Evolutionary conservation across 2,329 filamentous ascomycete genomes (phyloP).

Genomic region (Beauveria australis): DNA sequence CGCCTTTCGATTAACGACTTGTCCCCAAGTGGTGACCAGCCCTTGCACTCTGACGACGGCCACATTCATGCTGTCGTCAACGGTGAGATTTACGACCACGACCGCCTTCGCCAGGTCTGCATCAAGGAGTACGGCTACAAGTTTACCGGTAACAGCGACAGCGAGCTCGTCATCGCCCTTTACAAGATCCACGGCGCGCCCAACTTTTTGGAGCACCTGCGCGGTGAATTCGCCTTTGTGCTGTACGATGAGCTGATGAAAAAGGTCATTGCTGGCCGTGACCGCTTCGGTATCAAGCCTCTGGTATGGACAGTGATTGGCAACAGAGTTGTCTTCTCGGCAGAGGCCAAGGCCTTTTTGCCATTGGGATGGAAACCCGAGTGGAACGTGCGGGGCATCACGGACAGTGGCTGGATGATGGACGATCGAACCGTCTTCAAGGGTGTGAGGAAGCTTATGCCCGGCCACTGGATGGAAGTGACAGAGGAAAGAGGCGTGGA

Average conservation of each 20-base stretch:
- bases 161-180: slow-evolving; percentile 44
- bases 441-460: slow-evolving; percentile 34
- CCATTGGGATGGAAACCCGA: slow-evolving; percentile 41
- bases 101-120: slow-evolving; percentile 30
- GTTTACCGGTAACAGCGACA: slow-evolving; percentile 40
- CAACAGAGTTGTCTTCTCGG: slow-evolving; percentile 36
- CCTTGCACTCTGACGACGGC: slow-evolving; percentile 27
- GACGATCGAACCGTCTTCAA: slow-evolving; percentile 42
- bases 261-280: slow-evolving; percentile 37
- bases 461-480: slow-evolving; percentile 35
- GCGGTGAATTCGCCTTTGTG: slow-evolving; percentile 9
- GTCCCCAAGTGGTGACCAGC: slow-evolving; percentile 36
- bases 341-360: slow-evolving; percentile 47
- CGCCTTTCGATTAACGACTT: slow-evolving; percentile 47
- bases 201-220: not conserved
- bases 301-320: slow-evolving; percentile 40
- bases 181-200: not conserved
- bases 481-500: slow-evolving; percentile 26
- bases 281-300: slow-evolving; percentile 51
- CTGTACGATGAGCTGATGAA: slow-evolving; percentile 30
- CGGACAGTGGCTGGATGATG: slow-evolving; percentile 33
- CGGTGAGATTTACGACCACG: slow-evolving; percentile 50
- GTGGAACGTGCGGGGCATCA: slow-evolving; percentile 42
- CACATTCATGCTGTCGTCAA: slow-evolving; percentile 49
- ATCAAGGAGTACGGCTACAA: slow-evolving; percentile 29